phyloP scores from a whole-genome alignment of 257 asterid species.

The Solanum pimpinellifolium region DNA sequence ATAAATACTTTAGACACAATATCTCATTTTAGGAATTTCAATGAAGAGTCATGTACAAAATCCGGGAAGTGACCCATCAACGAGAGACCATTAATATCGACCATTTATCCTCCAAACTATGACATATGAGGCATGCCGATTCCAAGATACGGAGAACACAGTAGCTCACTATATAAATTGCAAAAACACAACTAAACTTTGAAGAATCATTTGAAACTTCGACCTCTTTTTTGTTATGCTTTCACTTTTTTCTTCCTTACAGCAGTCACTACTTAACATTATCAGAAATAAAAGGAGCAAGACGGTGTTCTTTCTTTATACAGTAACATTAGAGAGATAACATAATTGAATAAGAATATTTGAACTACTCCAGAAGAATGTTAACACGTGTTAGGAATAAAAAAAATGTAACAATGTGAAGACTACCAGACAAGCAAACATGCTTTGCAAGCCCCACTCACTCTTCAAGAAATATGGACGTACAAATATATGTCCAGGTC shows the following conservation, averaged over 20 bases:
- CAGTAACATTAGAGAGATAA: not conserved
- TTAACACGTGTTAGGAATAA: not conserved
- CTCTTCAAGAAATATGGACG: not conserved
- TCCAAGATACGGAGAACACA: not conserved
- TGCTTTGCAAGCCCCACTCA: not conserved
- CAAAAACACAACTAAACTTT: not conserved
- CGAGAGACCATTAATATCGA: slow-evolving; percentile 10
- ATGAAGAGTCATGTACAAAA: slow-evolving; percentile 26
- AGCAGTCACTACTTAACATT: not conserved
- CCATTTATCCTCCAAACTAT: not conserved
- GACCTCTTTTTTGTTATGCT: not conserved
- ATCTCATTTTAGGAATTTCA: slow-evolving; percentile 29
- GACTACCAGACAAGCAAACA: not conserved
- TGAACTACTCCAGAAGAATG: not conserved
- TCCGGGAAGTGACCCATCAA: slow-evolving; percentile 12
- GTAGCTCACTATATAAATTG: not conserved
- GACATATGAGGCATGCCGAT: not conserved
- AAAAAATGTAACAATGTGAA: not conserved
- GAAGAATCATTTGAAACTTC: not conserved
- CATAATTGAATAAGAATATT: not conserved
- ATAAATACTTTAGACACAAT: slow-evolving; percentile 37
- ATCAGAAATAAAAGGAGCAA: not conserved
- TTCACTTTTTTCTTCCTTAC: not conserved
- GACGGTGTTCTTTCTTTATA: not conserved
- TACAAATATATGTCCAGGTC: not conserved